Evolutionary conservation across 163 green algal species (phyloP).

Genomic region (Scenedesmus sp.): DNA sequence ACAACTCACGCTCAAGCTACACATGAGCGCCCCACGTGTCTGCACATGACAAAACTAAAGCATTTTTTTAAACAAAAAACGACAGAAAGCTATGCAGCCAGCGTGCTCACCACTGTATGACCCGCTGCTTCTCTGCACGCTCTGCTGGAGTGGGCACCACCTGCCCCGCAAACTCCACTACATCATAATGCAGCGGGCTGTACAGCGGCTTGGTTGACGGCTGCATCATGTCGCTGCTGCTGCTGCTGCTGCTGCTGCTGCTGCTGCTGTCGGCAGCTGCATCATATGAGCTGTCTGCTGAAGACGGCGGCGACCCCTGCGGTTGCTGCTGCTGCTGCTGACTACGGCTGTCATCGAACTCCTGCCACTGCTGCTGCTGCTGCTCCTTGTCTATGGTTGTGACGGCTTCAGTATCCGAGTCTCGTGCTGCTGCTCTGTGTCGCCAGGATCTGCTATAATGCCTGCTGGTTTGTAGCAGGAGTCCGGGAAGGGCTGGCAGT

Average conservation of each 20-base stretch:
- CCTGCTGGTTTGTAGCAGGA: background rate
- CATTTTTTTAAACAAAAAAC: background rate
- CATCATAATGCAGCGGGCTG: slow-evolving; percentile 69
- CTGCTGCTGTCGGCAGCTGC: background rate
- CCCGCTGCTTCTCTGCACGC: slow-evolving; percentile 54
- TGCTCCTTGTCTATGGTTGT: slow-evolving; percentile 26
- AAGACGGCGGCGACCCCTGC: background rate
- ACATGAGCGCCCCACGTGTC: no score
- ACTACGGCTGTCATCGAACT: background rate
- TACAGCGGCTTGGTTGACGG: slow-evolving; percentile 44
- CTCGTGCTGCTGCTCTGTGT: background rate
- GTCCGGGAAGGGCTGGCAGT: background rate
- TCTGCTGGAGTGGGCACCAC: slow-evolving; percentile 63
- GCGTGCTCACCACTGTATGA: slow-evolving; percentile 61
- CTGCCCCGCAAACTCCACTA: slow-evolving; percentile 63
- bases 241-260: slow-evolving; percentile 24
- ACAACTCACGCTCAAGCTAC: no score
- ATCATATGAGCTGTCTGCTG: background rate
- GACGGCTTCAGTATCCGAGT: background rate
- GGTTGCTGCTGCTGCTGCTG: slow-evolving; percentile 23
- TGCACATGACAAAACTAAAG: no score
- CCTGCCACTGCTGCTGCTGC: slow-evolving; percentile 18
- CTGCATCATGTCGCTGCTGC: slow-evolving; percentile 20
- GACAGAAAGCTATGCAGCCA: background rate
- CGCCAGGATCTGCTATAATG: background rate